Evolutionary conservation across 495 filamentous ascomycete genomes (phyloP).

Genomic region (Daldinia grandis): DNA sequence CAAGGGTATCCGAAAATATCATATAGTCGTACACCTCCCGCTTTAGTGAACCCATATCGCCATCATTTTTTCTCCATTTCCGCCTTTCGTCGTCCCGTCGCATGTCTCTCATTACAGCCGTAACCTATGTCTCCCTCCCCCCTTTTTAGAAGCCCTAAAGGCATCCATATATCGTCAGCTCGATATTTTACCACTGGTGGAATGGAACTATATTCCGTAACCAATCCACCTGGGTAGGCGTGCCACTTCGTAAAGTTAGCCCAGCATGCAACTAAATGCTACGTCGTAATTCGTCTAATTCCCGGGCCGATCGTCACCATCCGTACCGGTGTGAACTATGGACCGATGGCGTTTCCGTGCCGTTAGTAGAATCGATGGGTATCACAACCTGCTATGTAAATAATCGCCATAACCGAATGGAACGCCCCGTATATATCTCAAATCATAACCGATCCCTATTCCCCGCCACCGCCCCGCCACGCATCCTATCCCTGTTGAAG

Average conservation of each 20-base stretch:
- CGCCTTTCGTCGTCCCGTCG: conserved; percentile 34
- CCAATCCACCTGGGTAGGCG: conserved; percentile 24
- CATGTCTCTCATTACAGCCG: conserved; percentile 23
- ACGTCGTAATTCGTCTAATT: conserved; percentile 23
- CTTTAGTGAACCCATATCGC: conserved; percentile 37
- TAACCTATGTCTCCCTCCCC: conserved; percentile 1
- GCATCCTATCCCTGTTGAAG: conserved; percentile 1
- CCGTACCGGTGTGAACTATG: conserved; percentile 13
- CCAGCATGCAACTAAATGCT: conserved; percentile 19
- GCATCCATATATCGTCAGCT: background rate
- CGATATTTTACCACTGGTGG: conserved; percentile 14
- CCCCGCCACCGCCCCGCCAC: conserved; percentile 1
- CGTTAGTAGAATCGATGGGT: conserved; percentile 22
- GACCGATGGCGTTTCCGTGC: conserved; percentile 13
- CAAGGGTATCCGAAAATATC: conserved; percentile 48
- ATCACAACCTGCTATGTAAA: conserved; percentile 39
- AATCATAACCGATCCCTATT: conserved; percentile 26
- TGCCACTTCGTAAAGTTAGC: conserved; percentile 11
- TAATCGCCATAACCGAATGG: conserved; percentile 18
- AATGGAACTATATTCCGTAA: conserved; percentile 18
- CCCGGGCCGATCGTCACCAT: conserved; percentile 7
- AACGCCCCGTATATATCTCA: conserved; percentile 39
- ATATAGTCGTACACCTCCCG: conserved; percentile 45
- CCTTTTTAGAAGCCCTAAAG: conserved; percentile 1
- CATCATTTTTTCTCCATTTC: conserved; percentile 21